phyloP scores from a whole-genome alignment of 257 asterid genomes.

The Penstemon barbatus region DNA sequence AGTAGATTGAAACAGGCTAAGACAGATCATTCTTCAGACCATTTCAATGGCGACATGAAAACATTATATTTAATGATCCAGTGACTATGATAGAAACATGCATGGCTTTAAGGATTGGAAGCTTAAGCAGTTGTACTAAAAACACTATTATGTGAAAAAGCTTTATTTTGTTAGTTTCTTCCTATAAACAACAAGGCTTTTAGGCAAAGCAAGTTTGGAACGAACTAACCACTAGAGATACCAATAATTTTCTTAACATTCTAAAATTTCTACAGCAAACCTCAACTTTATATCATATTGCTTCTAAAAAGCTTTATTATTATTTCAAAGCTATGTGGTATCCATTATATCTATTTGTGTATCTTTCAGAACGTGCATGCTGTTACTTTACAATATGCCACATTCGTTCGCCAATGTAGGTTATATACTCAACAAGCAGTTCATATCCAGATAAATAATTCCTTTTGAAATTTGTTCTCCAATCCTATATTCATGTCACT shows the following conservation, averaged over 20 bases:
- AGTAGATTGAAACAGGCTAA: slow-evolving; percentile 14
- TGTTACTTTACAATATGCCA: not conserved
- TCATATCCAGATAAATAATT: not conserved
- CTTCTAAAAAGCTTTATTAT: not conserved
- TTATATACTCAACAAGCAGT: not conserved
- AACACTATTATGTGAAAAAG: not conserved
- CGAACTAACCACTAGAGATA: not conserved
- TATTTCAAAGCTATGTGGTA: not conserved
- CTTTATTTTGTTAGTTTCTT: not conserved
- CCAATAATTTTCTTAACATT: not conserved
- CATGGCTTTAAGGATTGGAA: not conserved
- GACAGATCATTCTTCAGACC: slow-evolving; percentile 13
- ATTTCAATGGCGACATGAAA: not conserved
- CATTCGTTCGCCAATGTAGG: too few relatives aligned
- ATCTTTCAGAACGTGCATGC: not conserved
- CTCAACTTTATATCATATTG: not conserved
- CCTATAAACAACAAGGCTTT: not conserved
- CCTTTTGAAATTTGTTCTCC: too few relatives aligned
- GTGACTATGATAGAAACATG: slow-evolving; percentile 5
- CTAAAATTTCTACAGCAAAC: slow-evolving; percentile 18
- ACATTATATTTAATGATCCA: not conserved
- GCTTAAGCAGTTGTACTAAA: not conserved
- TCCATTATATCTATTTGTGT: not conserved
- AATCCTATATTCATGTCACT: too few relatives aligned
- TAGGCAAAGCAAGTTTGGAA: not conserved